phyloP scores from a whole-genome alignment of 1,139 yeast genomes.

The Blastobotrys illinoisensis region DNA sequence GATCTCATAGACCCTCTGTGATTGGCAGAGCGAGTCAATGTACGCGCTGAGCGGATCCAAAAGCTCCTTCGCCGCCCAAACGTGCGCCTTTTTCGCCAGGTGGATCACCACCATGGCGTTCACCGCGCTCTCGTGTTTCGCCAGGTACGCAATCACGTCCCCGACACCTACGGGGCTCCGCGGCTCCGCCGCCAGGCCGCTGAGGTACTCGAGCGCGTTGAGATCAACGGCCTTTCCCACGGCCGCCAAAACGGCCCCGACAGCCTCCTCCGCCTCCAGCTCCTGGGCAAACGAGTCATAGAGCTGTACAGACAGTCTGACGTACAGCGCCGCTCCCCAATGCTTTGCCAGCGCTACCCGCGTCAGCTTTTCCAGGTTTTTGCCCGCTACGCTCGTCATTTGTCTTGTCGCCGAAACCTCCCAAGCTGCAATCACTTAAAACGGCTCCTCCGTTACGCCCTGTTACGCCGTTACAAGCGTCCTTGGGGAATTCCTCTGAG shows the following conservation, averaged over 20 bases:
- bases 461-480: no score
- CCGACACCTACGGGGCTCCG: conserved; percentile 6
- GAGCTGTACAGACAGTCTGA: conserved; percentile 29
- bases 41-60: conserved; percentile 9
- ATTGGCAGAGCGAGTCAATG: conserved; percentile 1
- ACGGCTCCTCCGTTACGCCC: no score
- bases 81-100: neutral
- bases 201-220: conserved; percentile 30
- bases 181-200: conserved; percentile 26
- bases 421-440: neutral
- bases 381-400: neutral
- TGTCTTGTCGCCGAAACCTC: neutral
- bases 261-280: conserved; percentile 4
- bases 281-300: conserved; percentile 22
- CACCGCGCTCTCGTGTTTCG: neutral
- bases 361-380: conserved; percentile 21
- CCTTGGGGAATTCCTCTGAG: no score
- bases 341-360: conserved; percentile 19
- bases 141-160: conserved; percentile 10
- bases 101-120: neutral
- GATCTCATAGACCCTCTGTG: conserved; percentile 2
- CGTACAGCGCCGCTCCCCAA: conserved; percentile 22
- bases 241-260: conserved; percentile 1
- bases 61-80: conserved; percentile 3
- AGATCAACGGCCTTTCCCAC: conserved; percentile 22